These are phyloP conservation scores for Pseudonitzschia multistriata DNA, from an alignment of 108 stramenopile species.

Conservation along the genomic window DNA sequence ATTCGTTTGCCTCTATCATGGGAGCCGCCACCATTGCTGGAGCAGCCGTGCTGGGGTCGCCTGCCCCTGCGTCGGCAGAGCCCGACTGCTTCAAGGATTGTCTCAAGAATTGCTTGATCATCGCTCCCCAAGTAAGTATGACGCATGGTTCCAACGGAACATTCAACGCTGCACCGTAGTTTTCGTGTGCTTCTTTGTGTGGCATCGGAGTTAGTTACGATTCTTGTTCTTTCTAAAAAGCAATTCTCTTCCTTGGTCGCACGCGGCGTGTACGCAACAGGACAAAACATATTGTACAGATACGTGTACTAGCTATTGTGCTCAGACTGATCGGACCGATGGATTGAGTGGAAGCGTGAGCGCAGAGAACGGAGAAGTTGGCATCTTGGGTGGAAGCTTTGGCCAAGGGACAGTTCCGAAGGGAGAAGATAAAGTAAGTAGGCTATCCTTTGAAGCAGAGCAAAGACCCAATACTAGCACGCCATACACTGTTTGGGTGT, in stretches of 20 bases:
- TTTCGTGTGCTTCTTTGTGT: neutral
- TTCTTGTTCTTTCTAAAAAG: neutral
- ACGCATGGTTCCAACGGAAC: too few relatives aligned
- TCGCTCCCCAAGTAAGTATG: constrained; percentile 64
- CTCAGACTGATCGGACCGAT: constrained; percentile 72
- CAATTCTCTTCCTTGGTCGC: neutral
- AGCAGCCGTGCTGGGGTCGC: neutral
- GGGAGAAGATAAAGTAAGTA: constrained; percentile 67
- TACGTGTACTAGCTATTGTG: constrained; percentile 70
- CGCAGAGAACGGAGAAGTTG: constrained; percentile 61
- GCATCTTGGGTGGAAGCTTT: constrained; percentile 59
- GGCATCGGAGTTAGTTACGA: neutral
- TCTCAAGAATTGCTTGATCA: constrained; percentile 65
- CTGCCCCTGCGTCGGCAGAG: constrained; percentile 28
- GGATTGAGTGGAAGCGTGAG: constrained; percentile 75
- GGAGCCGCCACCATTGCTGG: neutral
- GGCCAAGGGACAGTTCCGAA: constrained; percentile 70
- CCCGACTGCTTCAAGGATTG: constrained; percentile 76
- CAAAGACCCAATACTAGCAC: too few relatives aligned
- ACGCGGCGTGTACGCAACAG: constrained; percentile 3
- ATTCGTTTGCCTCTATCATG: constrained; percentile 10
- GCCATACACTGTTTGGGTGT: too few relatives aligned
- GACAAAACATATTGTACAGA: constrained; percentile 59
- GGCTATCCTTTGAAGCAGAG: too few relatives aligned
- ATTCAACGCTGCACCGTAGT: too few relatives aligned